Evolutionary conservation across 192 early-diverging fungal genomes (phyloP).

Genomic region (Lobosporangium transversale): DNA sequence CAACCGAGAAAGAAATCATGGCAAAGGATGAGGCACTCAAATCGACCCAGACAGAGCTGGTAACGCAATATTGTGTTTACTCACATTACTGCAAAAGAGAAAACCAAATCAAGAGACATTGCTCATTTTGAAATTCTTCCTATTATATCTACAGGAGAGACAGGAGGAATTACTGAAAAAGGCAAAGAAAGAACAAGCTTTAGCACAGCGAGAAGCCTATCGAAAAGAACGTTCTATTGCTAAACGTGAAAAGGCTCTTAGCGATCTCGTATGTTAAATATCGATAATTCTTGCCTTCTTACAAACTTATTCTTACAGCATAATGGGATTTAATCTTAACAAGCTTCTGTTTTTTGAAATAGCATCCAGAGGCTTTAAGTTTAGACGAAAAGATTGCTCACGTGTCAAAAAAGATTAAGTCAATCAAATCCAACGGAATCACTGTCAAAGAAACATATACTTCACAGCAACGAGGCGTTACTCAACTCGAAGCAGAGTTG

Average conservation of each 20-base stretch:
- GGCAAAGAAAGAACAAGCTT: conserved; percentile 78
- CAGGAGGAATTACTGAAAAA: conserved; percentile 68
- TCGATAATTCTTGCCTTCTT: neutral
- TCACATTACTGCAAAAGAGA: too few species aligned
- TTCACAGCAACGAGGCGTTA: conserved; percentile 20
- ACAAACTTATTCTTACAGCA: neutral
- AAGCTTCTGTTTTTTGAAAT: too few species aligned
- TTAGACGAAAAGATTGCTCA: conserved; percentile 82
- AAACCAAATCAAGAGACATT: too few species aligned
- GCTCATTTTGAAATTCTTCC: too few species aligned
- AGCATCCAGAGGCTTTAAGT: conserved; percentile 69
- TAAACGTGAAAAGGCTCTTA: conserved; percentile 77
- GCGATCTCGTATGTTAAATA: conserved; percentile 59
- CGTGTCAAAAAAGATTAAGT: conserved; percentile 75
- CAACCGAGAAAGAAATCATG: conserved; percentile 68
- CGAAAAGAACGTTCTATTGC: conserved; percentile 80
- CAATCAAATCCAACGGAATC: conserved; percentile 31
- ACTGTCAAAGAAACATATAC: conserved; percentile 37
- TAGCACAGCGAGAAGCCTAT: conserved; percentile 74
- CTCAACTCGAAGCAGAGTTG: conserved; percentile 64
- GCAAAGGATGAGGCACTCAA: conserved; percentile 59
- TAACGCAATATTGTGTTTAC: too few species aligned
- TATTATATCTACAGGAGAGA: conserved; percentile 13
- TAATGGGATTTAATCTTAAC: neutral
- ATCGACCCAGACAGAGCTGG: conserved; percentile 56